Base-by-base conservation (phyloP, 2,329 filamentous ascomycete genomes). In the Podosphaera xanthii region DNA sequence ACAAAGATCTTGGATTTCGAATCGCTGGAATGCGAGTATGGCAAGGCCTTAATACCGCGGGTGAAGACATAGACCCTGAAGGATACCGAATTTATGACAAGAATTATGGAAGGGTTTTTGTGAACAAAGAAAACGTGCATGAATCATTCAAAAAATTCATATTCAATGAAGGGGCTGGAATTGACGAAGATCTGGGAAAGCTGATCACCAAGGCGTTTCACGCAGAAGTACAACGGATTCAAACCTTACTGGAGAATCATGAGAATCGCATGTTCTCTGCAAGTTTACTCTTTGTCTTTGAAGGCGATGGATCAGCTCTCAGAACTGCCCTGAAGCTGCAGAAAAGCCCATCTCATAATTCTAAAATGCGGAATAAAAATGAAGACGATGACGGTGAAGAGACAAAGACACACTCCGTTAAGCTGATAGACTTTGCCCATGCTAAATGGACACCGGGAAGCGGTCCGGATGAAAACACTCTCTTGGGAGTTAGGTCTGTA, bases 401-500 rank as follows among this genome's bases (percentile, higher is more conserved):
- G 53, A 68, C 72, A 61, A 83, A 83, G 65, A 79, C 94, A 50
- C 87, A 84, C 66, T 78, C 81, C 10, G 76, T 96, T 57, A 92
- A 91, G 68, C 76, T 98, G 63, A 98, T 98, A 65, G 92, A 98
- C 70, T 98, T 98, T 76, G 92, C 92, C 1, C 92, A 98, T 71
- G 92, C 92, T 9, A 73, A 76, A 57, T 97, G 66, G 83, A 84
- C 81, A 0, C 85, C 87, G 0, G 87, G 88, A 0, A 72, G 84
- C 66, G 91, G 91, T 0, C 84, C 86, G 0, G 92, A 98, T 69
- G 84, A 94, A 71, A 97, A 97, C 67, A 74, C 79, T 12, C 74
- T 96, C 38, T 74, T 74, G 42, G 90, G 90, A 0, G 80, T 96
- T 62, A 76, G 82, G 67, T 91, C 78, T 68, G 73, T 91, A 44